Base-by-base conservation (phyloP, 2,329 filamentous ascomycete species). In the Cytospora piceicola region DNA sequence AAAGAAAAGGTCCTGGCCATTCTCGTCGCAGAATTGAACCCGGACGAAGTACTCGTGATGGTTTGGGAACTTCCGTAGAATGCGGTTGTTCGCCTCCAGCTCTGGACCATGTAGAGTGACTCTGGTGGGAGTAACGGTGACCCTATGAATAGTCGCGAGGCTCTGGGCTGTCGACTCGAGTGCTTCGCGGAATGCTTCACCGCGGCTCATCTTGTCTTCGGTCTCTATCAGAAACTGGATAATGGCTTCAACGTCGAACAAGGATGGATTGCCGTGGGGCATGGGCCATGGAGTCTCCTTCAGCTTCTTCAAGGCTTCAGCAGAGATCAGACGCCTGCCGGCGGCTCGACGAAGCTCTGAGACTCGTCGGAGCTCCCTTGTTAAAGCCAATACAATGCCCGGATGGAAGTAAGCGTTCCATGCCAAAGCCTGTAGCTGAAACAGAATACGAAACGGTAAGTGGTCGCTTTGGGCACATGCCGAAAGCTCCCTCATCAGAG, bases 21-120 rank as follows among this genome's bases (percentile, higher is more conserved):
- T 85, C 73, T 96, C 92, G 56, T 95, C 92, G 34, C 82, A 82
- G 70, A 95, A 93, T 8, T 87, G 83, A 0, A 94, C 90, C 0
- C 92, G 84, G 0, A 92, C 72, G 70, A 93, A 93, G 70, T 83
- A 81, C 55, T 90, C 85, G 1, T 82, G 82, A 63, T 88, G 80
- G 0, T 83, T 71, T 0, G 81, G 75, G 68, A 88, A 92, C 68
- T 86, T 85, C n/a, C 91, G 85, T 20, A 94, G 77, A 3, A 94
- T 85, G 5, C 90, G 82, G 71, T 93, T 93, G 66, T 86, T 88
- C 8, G 84, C 85, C 72, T 92, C 90, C 0, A 84, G 78, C 58
- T 89, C 87, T 0, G 89, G 89, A 0, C 88, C 88, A 9, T 81
- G 78, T 0, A 90, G 78, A 24, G 79, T 80, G 24, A 86, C 79